Conservation (phyloP, 2,329 filamentous ascomycete genomes). For the Parastagonospora avenae region DNA sequence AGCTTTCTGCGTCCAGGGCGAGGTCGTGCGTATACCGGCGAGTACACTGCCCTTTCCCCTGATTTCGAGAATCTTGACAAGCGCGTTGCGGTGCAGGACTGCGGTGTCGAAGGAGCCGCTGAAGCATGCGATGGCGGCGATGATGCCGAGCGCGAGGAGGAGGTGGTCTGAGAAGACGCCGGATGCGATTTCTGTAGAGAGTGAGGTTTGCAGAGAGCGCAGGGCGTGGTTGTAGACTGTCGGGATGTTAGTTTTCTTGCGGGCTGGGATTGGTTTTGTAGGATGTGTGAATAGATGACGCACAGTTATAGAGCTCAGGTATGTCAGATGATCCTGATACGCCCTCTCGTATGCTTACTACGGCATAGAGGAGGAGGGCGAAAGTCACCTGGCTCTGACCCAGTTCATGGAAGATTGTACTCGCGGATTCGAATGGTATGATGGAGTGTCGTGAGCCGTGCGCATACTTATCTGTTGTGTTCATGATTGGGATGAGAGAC, state of each 20-base stretch:
- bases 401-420: constrained; percentile 26
- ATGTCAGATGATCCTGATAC: constrained; percentile 11
- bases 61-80: constrained; percentile 18
- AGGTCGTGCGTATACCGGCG: constrained; percentile 11
- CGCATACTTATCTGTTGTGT: constrained; percentile 23
- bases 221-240: constrained; percentile 18
- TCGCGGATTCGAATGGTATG: constrained; percentile 16
- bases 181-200: constrained; percentile 13
- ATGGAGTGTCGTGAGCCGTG: constrained; percentile 12
- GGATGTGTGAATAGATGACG: not conserved
- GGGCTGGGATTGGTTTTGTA: not conserved
- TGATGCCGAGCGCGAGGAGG: constrained; percentile 19
- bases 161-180: constrained; percentile 18
- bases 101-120: constrained; percentile 23
- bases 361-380: constrained; percentile 26
- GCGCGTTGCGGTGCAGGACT: constrained; percentile 22
- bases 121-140: constrained; percentile 24
- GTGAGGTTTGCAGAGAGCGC: constrained; percentile 15
- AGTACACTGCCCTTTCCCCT: constrained; percentile 23
- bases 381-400: constrained; percentile 22
- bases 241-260: not conserved
- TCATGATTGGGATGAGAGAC: not conserved
- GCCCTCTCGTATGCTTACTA: constrained; percentile 22
- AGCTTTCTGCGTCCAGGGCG: constrained; percentile 19
- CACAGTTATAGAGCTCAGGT: constrained; percentile 19